These are phyloP conservation scores for Priceomyces haplophilus DNA, from an alignment of 805 yeast genomes.

Conservation along the genomic window DNA sequence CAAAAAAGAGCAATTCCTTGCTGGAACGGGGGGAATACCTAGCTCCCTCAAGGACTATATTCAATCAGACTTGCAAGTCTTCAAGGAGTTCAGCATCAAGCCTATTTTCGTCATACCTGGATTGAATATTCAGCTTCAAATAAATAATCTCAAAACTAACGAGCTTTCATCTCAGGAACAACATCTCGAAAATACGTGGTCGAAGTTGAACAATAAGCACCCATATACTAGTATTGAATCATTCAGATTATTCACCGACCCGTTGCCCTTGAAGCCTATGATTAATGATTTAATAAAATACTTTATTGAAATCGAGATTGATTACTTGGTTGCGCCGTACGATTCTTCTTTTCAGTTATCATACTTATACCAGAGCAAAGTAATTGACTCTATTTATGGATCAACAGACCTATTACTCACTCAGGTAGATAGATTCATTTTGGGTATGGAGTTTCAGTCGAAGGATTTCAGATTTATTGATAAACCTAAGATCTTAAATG, in stretches of 20 bases:
- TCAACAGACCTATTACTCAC: slow-evolving; percentile 75
- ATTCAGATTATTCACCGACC: slow-evolving; percentile 52
- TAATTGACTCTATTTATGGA: slow-evolving; percentile 76
- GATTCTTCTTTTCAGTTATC: slow-evolving; percentile 77
- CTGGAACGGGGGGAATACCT: slow-evolving; percentile 83
- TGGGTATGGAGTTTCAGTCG: slow-evolving; percentile 64
- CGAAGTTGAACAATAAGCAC: slow-evolving; percentile 27
- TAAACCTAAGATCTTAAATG: slow-evolving; percentile 53
- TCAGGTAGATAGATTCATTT: slow-evolving; percentile 64
- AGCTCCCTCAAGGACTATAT: slow-evolving; percentile 53
- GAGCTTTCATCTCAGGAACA: slow-evolving; percentile 38
- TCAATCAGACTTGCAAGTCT: slow-evolving; percentile 59
- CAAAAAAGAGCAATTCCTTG: slow-evolving; percentile 65
- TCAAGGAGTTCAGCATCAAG: slow-evolving; percentile 61
- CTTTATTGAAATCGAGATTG: slow-evolving; percentile 54
- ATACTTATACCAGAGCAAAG: slow-evolving; percentile 54
- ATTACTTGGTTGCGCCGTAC: slow-evolving; percentile 79
- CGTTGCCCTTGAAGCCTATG: slow-evolving; percentile 49
- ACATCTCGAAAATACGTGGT: slow-evolving; percentile 41
- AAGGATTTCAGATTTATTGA: slow-evolving; percentile 68
- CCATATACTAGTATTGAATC: slow-evolving; percentile 34
- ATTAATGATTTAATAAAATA: slow-evolving; percentile 54
- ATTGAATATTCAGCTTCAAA: slow-evolving; percentile 40
- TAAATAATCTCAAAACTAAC: slow-evolving; percentile 28
- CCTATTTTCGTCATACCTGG: slow-evolving; percentile 83